phyloP scores from a whole-genome alignment of 352 stramenopile genomes.

The Aphanomyces astaci region DNA sequence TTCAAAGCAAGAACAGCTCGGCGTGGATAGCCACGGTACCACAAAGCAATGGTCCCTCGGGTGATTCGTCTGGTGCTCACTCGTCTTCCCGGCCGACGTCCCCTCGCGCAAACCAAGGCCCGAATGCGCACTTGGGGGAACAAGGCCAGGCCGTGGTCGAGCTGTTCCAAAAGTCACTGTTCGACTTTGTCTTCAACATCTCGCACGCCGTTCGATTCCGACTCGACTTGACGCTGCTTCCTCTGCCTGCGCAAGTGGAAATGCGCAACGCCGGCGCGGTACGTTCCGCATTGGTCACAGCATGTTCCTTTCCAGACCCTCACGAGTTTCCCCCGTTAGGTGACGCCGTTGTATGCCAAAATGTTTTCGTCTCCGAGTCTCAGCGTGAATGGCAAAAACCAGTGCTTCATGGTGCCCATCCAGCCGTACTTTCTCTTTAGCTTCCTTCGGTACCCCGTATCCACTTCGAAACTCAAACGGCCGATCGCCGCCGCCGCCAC shows the following conservation, averaged over 20 bases:
- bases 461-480: constrained; percentile 53
- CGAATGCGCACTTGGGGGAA: constrained; percentile 19
- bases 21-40: constrained; percentile 14
- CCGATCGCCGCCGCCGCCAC: constrained; percentile 23
- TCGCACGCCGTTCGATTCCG: constrained; percentile 19
- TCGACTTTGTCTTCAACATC: constrained; percentile 24
- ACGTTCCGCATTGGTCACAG: neutral
- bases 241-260: constrained; percentile 15
- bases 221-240: constrained; percentile 14
- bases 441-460: constrained; percentile 69
- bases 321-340: neutral
- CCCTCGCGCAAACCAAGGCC: neutral
- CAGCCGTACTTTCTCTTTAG: constrained; percentile 81
- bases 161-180: constrained; percentile 20
- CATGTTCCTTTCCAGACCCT: no score
- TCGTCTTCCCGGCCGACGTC: neutral
- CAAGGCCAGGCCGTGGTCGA: constrained; percentile 18
- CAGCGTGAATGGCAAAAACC: constrained; percentile 28
- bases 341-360: constrained; percentile 10
- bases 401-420: constrained; percentile 72
- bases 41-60: neutral
- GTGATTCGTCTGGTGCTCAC: neutral
- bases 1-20: constrained; percentile 12
- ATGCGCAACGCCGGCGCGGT: constrained; percentile 20
- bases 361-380: constrained; percentile 13